These are phyloP conservation scores for Colletotrichum falcatum DNA, from an alignment of 2,329 filamentous ascomycete species.

Conservation along the genomic window DNA sequence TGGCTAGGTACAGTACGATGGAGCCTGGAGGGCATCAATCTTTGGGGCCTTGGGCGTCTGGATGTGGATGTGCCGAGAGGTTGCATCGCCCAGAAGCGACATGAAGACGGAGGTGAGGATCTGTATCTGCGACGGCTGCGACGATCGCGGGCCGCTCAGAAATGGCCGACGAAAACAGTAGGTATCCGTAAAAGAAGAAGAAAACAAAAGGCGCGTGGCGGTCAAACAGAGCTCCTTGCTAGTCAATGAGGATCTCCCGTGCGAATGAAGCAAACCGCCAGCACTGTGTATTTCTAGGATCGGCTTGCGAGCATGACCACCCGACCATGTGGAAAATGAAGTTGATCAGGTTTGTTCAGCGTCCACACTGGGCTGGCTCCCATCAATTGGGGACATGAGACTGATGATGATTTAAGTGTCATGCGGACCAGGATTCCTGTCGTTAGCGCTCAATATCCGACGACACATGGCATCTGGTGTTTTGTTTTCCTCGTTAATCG, in stretches of 20 bases:
- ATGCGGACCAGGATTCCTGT: slow-evolving; percentile 22
- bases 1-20: not conserved
- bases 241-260: slow-evolving; percentile 20
- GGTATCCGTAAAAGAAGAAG: too few relatives aligned
- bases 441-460: slow-evolving; percentile 4
- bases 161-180: slow-evolving; percentile 10
- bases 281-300: slow-evolving; percentile 3
- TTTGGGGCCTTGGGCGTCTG: not conserved
- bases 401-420: not conserved
- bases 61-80: slow-evolving; percentile 6
- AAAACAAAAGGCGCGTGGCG: slow-evolving; percentile 6
- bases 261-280: not conserved
- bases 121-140: slow-evolving; percentile 36
- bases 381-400: slow-evolving; percentile 19
- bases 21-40: too few relatives aligned
- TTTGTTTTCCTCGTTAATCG: not conserved
- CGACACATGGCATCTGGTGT: slow-evolving; percentile 16
- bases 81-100: slow-evolving; percentile 27
- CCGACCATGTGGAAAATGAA: not conserved
- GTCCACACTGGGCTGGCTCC: not conserved
- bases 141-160: slow-evolving; percentile 34
- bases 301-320: slow-evolving; percentile 1
- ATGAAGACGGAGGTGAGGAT: slow-evolving; percentile 20
- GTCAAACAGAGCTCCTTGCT: slow-evolving; percentile 18
- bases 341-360: not conserved